Evolutionary conservation across 2,329 filamentous ascomycete species (phyloP), one percentile per base, ranked within the genome.

Genomic region (Fusarium compactum): DNA sequence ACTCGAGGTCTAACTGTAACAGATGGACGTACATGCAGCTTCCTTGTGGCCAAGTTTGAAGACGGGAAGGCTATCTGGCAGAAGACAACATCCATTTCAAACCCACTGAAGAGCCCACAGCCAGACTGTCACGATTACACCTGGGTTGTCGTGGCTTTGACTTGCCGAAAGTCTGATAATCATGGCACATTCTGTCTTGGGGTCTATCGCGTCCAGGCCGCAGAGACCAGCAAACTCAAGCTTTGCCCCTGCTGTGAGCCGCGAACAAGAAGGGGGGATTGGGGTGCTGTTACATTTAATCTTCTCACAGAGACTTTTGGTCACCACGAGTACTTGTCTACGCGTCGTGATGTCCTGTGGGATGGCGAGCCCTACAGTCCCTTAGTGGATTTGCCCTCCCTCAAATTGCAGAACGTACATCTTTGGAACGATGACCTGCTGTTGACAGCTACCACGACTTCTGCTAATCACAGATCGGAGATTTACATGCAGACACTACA

Each of bases 281-380:
- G 66, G 63, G 64, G 62, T 3, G 56, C 60, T 4, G 6, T 74
- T 5, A 53, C 61, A 2, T 75, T 75, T 46, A 75, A 75, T n/a
- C 51, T 67, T 32, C 24, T 67, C 7, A 67, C 62, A 7, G 48
- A 71, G 38, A 63, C 48, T 1, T 75, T 74, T 52, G 41, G 32
- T 2, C 53, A 62, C 8, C 34, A 57, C 44, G 65, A 64, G 34
- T 74, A 67, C 27, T 20, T 32, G 8, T 65, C 59, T 20, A 25
- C 48, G 14, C 38, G 44, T 12, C 27, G 46, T 5, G 50, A 65
- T 8, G 50, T 70, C 9, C 14, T 61, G 11, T 73, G 65, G 65
- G 43, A 62, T 8, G 58, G 30, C 2, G 18, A 16, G 4, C 1
- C 11, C 0, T 47, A 40, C 15, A 15, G 18, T 40, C 30, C 25